Conservation (phyloP, 805 yeast species). For the Metschnikowia orientalis region DNA sequence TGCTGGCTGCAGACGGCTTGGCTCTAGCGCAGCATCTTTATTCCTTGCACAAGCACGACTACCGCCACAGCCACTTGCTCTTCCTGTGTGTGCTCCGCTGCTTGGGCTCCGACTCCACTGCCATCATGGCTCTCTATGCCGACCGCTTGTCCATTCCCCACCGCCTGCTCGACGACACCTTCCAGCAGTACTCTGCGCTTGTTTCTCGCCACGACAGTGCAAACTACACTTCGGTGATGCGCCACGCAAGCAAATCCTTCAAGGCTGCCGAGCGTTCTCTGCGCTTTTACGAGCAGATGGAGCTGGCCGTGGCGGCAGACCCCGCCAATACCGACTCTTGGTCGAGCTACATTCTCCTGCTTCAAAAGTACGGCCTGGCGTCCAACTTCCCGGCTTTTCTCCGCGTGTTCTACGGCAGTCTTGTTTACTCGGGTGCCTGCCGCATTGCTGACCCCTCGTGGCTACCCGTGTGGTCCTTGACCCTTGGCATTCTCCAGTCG, state of each 20-base stretch:
- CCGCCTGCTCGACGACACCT: conserved; percentile 35
- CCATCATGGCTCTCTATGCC: conserved; percentile 21
- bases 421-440: conserved; percentile 4
- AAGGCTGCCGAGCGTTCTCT: conserved; percentile 23
- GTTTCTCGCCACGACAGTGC: conserved; percentile 26
- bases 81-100: conserved; percentile 19
- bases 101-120: conserved; percentile 11
- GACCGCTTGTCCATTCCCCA: conserved; percentile 41
- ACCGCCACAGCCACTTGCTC: conserved; percentile 15
- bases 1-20: too few relatives aligned
- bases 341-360: conserved; percentile 30
- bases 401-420: conserved; percentile 25
- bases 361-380: conserved; percentile 17
- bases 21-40: too few relatives aligned
- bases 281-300: conserved; percentile 34
- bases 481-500: background rate
- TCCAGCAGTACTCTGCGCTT: conserved; percentile 36
- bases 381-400: background rate
- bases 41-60: conserved; percentile 26
- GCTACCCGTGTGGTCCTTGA: conserved; percentile 9
- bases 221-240: conserved; percentile 34
- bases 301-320: conserved; percentile 20
- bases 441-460: conserved; percentile 7
- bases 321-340: conserved; percentile 21
- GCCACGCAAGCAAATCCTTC: conserved; percentile 30